A percentile compares a stretch with the other conserved stretches of the same genome.
Conservation (phyloP, 163 green algal species). For the Picocystis sp. region DNA sequence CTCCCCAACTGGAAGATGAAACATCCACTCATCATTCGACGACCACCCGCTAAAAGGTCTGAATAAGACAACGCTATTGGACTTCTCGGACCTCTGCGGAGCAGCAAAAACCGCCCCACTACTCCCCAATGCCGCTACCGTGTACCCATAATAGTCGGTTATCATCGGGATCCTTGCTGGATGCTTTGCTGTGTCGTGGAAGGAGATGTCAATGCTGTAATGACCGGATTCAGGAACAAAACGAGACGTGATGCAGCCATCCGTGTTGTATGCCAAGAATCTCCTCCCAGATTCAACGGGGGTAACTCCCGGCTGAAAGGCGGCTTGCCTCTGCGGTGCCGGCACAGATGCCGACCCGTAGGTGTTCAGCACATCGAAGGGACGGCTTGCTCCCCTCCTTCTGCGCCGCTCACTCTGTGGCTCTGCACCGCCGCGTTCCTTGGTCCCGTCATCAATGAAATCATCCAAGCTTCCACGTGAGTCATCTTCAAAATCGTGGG, state of each 20-base stretch:
- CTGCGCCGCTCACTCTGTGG: conserved; percentile 5
- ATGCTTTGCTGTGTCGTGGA: conserved; percentile 53
- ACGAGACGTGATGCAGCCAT: conserved; percentile 38
- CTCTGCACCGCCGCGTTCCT: conserved; percentile 5
- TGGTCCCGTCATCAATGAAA: no score
- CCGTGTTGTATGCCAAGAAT: conserved; percentile 56
- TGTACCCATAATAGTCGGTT: conserved; percentile 69
- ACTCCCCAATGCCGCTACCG: conserved; percentile 36
- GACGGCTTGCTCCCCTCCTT: background rate
- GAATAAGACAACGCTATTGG: conserved; percentile 38
- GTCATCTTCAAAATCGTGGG: conserved; percentile 11
- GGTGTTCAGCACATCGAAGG: background rate
- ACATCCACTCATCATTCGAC: conserved; percentile 46
- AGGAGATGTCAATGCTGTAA: conserved; percentile 30
- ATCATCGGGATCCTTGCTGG: conserved; percentile 45
- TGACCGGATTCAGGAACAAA: no score
- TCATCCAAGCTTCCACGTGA: conserved; percentile 5
- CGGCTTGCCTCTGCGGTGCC: conserved; percentile 9
- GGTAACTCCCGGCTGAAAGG: conserved; percentile 47
- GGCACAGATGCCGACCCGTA: conserved; percentile 16
- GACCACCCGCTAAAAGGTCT: conserved; percentile 59
- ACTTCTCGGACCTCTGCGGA: conserved; percentile 14
- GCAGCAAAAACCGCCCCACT: conserved; percentile 41
- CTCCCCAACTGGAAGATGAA: conserved; percentile 38
- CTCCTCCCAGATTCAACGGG: conserved; percentile 13